Percentiles rank a stretch among this genome's conserved stretches.
Evolutionary conservation across 176 grass and related monocot genomes (phyloP).

Genomic region (Carex cristatella): DNA sequence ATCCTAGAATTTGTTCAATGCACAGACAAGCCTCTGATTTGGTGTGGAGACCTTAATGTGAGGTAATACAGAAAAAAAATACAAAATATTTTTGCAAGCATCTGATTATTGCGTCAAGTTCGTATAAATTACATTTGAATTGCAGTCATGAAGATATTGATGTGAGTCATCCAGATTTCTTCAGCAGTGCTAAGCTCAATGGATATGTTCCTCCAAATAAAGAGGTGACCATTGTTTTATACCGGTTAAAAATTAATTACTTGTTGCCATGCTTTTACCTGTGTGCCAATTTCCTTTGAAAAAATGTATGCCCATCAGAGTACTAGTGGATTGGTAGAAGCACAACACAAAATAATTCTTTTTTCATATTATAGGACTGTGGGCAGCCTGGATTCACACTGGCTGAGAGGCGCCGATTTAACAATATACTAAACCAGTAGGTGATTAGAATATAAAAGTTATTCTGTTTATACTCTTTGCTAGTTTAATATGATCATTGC

Average conservation of each 20-base stretch:
- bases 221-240: constrained; percentile 50
- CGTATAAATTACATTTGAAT: constrained; percentile 30
- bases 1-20: constrained; percentile 86
- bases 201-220: constrained; percentile 78
- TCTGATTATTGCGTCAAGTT: background rate
- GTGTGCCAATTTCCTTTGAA: background rate
- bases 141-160: constrained; percentile 84
- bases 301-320: background rate
- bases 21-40: constrained; percentile 76
- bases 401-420: constrained; percentile 77
- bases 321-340: background rate
- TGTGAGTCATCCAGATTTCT: constrained; percentile 94
- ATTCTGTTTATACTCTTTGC: constrained; percentile 24
- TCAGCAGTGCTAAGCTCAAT: constrained; percentile 85
- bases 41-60: constrained; percentile 90
- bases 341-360: constrained; percentile 11
- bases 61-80: constrained; percentile 47
- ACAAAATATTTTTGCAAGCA: background rate
- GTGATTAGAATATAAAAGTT: constrained; percentile 31
- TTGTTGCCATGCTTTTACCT: constrained; percentile 5
- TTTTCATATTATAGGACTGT: constrained; percentile 57
- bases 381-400: constrained; percentile 93
- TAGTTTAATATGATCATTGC: constrained; percentile 14
- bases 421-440: constrained; percentile 67
- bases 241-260: background rate